Evolutionary conservation across 805 yeast species (phyloP).

Genomic region (Kurtzmaniella cleridarum): DNA sequence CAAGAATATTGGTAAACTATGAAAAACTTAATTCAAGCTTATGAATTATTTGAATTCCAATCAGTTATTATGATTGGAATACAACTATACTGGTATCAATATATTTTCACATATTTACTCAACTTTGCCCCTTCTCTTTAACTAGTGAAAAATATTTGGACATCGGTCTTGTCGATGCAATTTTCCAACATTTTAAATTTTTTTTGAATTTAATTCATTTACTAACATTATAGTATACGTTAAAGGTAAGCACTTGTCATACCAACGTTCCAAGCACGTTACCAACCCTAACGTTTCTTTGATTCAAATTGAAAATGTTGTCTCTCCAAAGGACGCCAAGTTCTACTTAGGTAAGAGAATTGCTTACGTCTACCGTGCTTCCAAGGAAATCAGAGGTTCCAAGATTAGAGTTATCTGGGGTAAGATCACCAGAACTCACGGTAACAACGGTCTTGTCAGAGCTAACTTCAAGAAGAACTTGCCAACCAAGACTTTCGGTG

Average conservation of each 20-base stretch:
- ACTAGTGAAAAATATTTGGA: no score
- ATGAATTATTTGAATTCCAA: no score
- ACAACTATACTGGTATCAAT: no score
- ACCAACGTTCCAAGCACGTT: constrained; percentile 98
- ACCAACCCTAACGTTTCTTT: constrained; percentile 98
- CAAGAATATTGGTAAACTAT: no score
- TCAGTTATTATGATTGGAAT: no score
- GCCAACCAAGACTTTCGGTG: constrained; percentile 99
- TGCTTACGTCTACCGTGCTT: constrained; percentile 98
- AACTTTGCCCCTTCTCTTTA: no score
- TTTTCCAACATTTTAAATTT: no score
- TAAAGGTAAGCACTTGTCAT: constrained; percentile 99
- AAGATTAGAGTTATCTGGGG: constrained; percentile 99
- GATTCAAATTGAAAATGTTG: constrained; percentile 95
- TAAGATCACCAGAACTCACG: constrained; percentile 97
- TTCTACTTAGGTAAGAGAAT: constrained; percentile 99
- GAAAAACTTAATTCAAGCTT: no score
- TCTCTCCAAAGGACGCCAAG: constrained; percentile 87
- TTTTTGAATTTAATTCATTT: constrained; percentile 5
- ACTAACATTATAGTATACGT: constrained; percentile 80
- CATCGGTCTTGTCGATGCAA: no score
- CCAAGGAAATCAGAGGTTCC: constrained; percentile 96
- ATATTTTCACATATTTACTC: no score
- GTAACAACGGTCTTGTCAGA: constrained; percentile 96
- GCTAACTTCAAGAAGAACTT: constrained; percentile 98